phyloP scores from a whole-genome alignment of 2,329 filamentous ascomycete species.

The Xylariaceae sp. region DNA sequence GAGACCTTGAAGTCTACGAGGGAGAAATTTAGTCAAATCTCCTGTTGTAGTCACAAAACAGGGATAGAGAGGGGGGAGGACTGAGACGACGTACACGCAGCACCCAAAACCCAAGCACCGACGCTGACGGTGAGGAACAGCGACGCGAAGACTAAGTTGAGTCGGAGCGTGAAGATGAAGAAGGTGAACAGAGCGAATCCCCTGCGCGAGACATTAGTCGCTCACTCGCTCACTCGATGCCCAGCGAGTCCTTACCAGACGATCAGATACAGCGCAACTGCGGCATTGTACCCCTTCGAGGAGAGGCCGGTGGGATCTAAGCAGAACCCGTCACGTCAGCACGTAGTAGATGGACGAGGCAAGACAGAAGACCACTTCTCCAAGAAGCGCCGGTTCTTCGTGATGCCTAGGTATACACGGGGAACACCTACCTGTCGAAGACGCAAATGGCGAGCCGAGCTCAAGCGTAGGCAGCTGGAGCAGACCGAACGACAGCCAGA shows the following conservation, averaged over 20 bases:
- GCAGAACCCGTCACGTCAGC: too few relatives aligned
- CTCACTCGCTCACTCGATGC: too few relatives aligned
- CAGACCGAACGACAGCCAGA: conserved; percentile 45
- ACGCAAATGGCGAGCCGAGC: conserved; percentile 35
- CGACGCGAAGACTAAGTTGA: conserved; percentile 40
- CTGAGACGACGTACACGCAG: conserved; percentile 27
- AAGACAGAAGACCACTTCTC: too few relatives aligned
- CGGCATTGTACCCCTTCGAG: conserved; percentile 39
- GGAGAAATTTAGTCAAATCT: not conserved
- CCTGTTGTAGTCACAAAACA: not conserved
- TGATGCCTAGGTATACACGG: too few relatives aligned
- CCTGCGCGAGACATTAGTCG: too few relatives aligned
- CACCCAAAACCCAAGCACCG: conserved; percentile 36
- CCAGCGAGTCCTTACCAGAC: conserved; percentile 35
- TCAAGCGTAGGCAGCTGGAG: conserved; percentile 41
- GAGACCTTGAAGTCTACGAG: conserved; percentile 10
- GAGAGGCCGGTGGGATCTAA: conserved; percentile 35
- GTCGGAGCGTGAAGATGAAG: conserved; percentile 42
- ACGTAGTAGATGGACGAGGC: too few relatives aligned
- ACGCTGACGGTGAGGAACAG: conserved; percentile 41
- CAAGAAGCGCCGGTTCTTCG: too few relatives aligned
- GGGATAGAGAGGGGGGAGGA: not conserved
- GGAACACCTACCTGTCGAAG: too few relatives aligned
- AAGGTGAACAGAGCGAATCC: conserved; percentile 44
- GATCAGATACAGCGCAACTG: conserved; percentile 40